Evolutionary conservation across 2,329 filamentous ascomycete genomes (phyloP).

Genomic region (Penicillium sp.): DNA sequence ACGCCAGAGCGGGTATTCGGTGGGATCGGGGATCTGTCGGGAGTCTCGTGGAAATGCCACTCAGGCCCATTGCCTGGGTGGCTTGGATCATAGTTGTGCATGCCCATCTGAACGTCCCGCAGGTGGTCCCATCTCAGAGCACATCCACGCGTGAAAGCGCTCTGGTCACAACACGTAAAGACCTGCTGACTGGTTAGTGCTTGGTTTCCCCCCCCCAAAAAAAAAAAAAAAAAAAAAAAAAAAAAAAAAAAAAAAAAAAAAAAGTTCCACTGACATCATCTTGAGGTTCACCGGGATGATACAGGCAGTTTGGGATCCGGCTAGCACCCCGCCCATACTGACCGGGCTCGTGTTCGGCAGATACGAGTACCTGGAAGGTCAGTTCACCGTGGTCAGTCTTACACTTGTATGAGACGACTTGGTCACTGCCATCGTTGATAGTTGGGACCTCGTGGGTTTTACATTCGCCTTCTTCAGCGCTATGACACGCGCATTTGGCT

Average conservation of each 20-base stretch:
- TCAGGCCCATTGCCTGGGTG: background rate
- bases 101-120: too few relatives aligned
- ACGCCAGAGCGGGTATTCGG: constrained; percentile 30
- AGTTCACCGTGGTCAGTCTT: too few relatives aligned
- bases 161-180: background rate
- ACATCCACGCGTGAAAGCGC: background rate
- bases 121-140: background rate
- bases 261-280: background rate
- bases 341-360: too few relatives aligned
- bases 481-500: too few relatives aligned
- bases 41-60: background rate
- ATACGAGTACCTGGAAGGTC: too few relatives aligned
- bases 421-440: too few relatives aligned
- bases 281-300: background rate
- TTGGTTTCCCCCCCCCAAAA: background rate
- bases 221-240: background rate
- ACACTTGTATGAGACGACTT: too few relatives aligned
- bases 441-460: too few relatives aligned
- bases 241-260: background rate
- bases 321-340: background rate
- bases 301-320: background rate
- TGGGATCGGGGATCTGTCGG: background rate
- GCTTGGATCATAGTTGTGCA: too few relatives aligned
- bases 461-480: too few relatives aligned
- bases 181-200: background rate